Evolutionary conservation across 208 protist species (phyloP), one percentile per base, ranked within the genome.

Genomic region (Chromosphaera perkinsii): DNA sequence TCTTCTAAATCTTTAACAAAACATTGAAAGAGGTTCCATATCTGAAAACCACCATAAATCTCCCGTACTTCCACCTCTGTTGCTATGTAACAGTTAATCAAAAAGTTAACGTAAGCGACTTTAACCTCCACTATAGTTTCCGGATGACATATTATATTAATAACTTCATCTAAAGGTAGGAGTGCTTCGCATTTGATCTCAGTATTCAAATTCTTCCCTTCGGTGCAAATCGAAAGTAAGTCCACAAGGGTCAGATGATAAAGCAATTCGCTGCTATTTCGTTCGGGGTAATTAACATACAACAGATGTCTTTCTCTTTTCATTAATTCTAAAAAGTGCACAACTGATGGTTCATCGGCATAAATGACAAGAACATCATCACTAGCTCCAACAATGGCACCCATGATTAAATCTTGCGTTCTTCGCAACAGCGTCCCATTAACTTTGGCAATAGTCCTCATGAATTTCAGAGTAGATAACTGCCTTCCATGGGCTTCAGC

Each of bases 171-270:
- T n/a, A 75, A 35, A 9, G 62, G 27, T 3, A 75, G 27, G 24
- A 75, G 39, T 7, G 27, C 32, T 54, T 75, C 61, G 62, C 62
- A 75, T 42, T 69, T 68, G 39, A 68, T 68, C 40, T 75, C 47
- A 3, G 70, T 75, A 29, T 69, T 17, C 12, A 61, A 10, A 33
- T 75, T 75, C 5, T 45, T 54, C 10, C 55, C 67, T 51, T 63
- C 51, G 20, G 58, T 66, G 51, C 69, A 73, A 29, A 33, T 24
- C 2, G 59, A 39, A 3, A 73, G 48, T 29, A 73, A 49, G 26
- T 73, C n/a, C 27, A 73, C 37, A 20, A 73, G 51, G 45, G 7
- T 22, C 1, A 67, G 2, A 43, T 73, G 69, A 48, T 59, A 66
- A 24, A n/a, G 35, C 2, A 58, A 35, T 56, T 66, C 59, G 48